Evolutionary conservation across 2,329 filamentous ascomycete genomes (phyloP).

Genomic region (Drechmeria coniospora): DNA sequence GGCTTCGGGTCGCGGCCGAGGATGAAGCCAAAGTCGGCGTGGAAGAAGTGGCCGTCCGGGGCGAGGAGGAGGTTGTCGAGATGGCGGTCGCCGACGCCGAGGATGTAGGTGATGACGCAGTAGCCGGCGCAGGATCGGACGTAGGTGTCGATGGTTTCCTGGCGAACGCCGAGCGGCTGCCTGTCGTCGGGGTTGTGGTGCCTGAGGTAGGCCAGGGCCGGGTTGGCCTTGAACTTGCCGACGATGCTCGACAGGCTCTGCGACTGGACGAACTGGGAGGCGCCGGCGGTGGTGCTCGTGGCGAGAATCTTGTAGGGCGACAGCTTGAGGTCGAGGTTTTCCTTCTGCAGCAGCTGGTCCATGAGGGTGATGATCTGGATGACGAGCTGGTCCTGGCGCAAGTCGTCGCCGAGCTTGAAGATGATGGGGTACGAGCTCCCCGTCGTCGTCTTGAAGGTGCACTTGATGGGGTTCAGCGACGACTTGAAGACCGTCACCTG

Average conservation of each 20-base stretch:
- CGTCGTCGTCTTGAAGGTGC: slow-evolving; percentile 71
- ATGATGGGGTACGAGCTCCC: slow-evolving; percentile 78
- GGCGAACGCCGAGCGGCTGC: slow-evolving; percentile 71
- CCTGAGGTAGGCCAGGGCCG: slow-evolving; percentile 68
- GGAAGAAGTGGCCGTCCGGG: slow-evolving; percentile 89
- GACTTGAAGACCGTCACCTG: slow-evolving; percentile 93
- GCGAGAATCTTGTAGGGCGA: slow-evolving; percentile 94
- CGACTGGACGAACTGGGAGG: slow-evolving; percentile 85
- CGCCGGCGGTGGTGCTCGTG: slow-evolving; percentile 75
- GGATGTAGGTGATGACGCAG: slow-evolving; percentile 94
- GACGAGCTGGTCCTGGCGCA: slow-evolving; percentile 92
- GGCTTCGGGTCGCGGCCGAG: slow-evolving; percentile 93
- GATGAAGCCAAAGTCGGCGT: slow-evolving; percentile 97
- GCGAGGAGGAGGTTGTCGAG: slow-evolving; percentile 87
- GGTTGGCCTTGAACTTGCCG: slow-evolving; percentile 60
- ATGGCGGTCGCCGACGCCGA: slow-evolving; percentile 91
- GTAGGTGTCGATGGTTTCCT: slow-evolving; percentile 88
- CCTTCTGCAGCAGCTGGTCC: slow-evolving; percentile 88
- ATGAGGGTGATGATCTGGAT: slow-evolving; percentile 96
- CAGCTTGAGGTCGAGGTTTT: slow-evolving; percentile 88
- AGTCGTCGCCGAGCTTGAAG: slow-evolving; percentile 93
- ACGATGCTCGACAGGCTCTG: slow-evolving; percentile 71
- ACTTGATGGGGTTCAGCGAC: slow-evolving; percentile 75
- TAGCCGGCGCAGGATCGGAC: slow-evolving; percentile 94
- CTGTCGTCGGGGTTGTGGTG: slow-evolving; percentile 77